Percentiles rank a stretch among this genome's conserved stretches.
These are phyloP conservation scores for Puccinia hordei DNA, from an alignment of 1,284 basidiomycete species.

Conservation along the genomic window DNA sequence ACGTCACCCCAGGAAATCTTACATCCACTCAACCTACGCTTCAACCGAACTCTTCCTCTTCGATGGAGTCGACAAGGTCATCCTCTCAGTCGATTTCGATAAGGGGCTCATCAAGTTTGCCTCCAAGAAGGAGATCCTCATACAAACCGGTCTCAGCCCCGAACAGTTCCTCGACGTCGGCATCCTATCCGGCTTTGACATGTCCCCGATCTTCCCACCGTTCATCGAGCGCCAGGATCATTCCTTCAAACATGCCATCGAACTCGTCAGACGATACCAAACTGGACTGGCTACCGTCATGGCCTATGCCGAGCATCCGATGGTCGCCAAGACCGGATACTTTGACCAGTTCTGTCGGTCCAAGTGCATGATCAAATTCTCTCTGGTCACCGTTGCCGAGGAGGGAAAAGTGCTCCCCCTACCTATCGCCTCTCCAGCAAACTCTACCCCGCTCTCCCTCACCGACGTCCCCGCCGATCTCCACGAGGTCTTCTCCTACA, in stretches of 20 bases:
- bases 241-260: conserved; percentile 78
- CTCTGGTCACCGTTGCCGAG: conserved; percentile 85
- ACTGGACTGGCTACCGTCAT: conserved; percentile 39
- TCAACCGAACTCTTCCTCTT: conserved; percentile 88
- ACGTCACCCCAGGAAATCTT: conserved; percentile 79
- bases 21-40: conserved; percentile 91
- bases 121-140: conserved; percentile 75
- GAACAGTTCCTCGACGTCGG: conserved; percentile 95
- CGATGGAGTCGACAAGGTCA: conserved; percentile 80
- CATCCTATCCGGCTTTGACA: conserved; percentile 86
- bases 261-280: conserved; percentile 70
- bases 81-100: conserved; percentile 70
- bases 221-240: conserved; percentile 70
- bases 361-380: conserved; percentile 87
- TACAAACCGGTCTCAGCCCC: conserved; percentile 74
- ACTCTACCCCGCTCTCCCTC: conserved; percentile 62
- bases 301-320: conserved; percentile 65
- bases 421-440: conserved; percentile 70
- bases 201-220: conserved; percentile 77
- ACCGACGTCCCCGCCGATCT: conserved; percentile 86
- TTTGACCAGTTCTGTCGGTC: conserved; percentile 85
- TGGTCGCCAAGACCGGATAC: conserved; percentile 75
- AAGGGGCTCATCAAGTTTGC: conserved; percentile 75
- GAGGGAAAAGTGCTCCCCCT: conserved; percentile 80
- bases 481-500: conserved; percentile 91